Percentiles rank a stretch among this genome's conserved stretches.
Evolutionary conservation across 2,329 filamentous ascomycete species (phyloP).

Genomic region (Colletotrichum navitas): DNA sequence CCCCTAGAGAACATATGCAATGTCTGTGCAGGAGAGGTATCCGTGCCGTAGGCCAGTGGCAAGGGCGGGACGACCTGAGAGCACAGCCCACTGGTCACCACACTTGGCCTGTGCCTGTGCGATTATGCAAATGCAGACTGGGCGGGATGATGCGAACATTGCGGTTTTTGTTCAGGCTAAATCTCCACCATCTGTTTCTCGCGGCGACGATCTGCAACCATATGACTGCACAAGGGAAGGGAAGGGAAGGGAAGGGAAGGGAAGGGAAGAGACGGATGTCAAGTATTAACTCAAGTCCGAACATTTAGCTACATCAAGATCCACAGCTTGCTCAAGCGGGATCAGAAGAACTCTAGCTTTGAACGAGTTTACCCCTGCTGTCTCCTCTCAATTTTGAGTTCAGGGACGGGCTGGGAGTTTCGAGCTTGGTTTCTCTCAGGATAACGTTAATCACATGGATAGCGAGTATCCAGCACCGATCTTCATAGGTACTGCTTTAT

Average conservation of each 20-base stretch:
- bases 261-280: background rate
- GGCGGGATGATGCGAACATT: background rate
- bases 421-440: background rate
- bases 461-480: background rate
- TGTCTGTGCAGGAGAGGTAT: background rate
- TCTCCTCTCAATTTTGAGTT: conserved; percentile 36
- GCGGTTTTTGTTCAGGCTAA: too few species aligned
- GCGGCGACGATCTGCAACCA: background rate
- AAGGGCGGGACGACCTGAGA: background rate
- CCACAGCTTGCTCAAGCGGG: conserved; percentile 13
- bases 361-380: conserved; percentile 33
- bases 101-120: background rate
- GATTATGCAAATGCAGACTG: background rate
- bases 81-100: background rate
- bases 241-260: background rate
- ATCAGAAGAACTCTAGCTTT: conserved; percentile 30
- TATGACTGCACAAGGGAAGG: too few species aligned
- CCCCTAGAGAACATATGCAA: conserved; percentile 3
- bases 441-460: conserved; percentile 14
- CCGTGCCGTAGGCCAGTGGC: background rate
- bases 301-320: background rate
- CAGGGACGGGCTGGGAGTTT: conserved; percentile 14
- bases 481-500: background rate
- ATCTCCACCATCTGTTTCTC: background rate
- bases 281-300: background rate